A percentile compares a stretch with the other conserved stretches of the same genome.
phyloP scores from a whole-genome alignment of 1,284 basidiomycete genomes.

The Violaceomyces palustris region DNA sequence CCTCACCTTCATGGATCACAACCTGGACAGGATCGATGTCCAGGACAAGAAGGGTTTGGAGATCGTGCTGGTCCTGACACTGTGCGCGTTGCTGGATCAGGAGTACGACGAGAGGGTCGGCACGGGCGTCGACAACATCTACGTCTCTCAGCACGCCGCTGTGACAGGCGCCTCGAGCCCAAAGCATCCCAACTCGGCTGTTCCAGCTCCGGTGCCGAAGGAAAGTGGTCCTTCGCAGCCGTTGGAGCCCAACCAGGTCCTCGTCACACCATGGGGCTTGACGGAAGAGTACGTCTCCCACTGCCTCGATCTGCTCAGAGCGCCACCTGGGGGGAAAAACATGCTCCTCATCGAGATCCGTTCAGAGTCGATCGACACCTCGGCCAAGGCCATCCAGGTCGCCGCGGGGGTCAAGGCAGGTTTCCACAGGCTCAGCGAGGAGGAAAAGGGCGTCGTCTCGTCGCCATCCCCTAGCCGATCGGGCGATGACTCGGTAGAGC shows the following conservation, averaged over 20 bases:
- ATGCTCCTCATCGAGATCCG: conserved; percentile 71
- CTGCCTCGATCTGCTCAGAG: conserved; percentile 61
- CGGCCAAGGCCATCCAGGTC: conserved; percentile 70
- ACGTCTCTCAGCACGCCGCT: conserved; percentile 9
- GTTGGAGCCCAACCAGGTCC: conserved; percentile 62
- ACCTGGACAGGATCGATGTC: conserved; percentile 73
- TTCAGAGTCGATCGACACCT: conserved; percentile 63
- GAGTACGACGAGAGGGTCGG: conserved; percentile 57
- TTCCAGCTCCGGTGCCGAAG: conserved; percentile 60
- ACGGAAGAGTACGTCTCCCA: conserved; percentile 66
- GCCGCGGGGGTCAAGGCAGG: conserved; percentile 72
- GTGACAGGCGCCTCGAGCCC: background rate
- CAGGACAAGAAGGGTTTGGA: conserved; percentile 65
- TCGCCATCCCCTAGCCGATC: background rate
- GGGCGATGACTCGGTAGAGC: too few species aligned
- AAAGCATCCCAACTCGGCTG: conserved; percentile 36
- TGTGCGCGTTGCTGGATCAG: conserved; percentile 69
- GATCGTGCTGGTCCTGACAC: conserved; percentile 68
- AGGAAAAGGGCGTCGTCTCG: conserved; percentile 42
- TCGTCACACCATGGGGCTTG: conserved; percentile 64
- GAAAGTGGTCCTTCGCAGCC: too few species aligned
- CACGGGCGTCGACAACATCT: conserved; percentile 16
- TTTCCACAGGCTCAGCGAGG: conserved; percentile 60
- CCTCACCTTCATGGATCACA: conserved; percentile 80
- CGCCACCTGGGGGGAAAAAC: conserved; percentile 6